Evolutionary conservation across 495 filamentous ascomycete genomes (phyloP), one percentile per base, ranked within the genome.

Genomic region (Evansstolkia leycettana): DNA sequence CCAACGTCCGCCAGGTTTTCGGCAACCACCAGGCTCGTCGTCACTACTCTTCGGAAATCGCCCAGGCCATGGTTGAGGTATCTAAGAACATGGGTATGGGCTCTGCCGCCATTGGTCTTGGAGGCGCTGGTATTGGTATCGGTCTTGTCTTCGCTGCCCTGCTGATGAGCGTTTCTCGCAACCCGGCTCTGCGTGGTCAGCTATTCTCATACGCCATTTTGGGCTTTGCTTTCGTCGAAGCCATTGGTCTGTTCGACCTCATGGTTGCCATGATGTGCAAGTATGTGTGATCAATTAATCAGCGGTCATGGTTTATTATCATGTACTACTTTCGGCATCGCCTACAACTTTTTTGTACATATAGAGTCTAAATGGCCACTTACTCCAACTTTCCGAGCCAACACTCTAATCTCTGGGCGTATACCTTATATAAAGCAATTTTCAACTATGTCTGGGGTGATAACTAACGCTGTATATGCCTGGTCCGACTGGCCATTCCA

Each of bases 121-220:
- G 77, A 58, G 83, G 83, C 76, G 82, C 82, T 58, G 82, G 82
- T 85, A 80, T 84, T 68, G 82, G 84, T 82, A 86, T 88, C 69
- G 83, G 83, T 72, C 73, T 82, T 59, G 84, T 90, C 60, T 90
- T 90, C 76, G 82, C 76, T 52, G 73, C 82, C 50, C 80, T 90
- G 60, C 73, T 90, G 53, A 73, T 77, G 61, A 75, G 72, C 60
- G 80, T 85, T 49, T 82, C 84, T 65, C 82, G 84, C 69, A 90
- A 90, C 81, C 82, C 82, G 49, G 77, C 77, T 50, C 78, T 90
- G 71, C 78, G 82, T 65, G 82, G 80, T 54, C 82, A 88, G 72
- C 80, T 90, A 50, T 90, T 90, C 80, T 76, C 80, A 43, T 87
- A 90, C 69, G 83, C 84, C 73, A 86, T 90, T 80, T 67, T 90